Conservation (phyloP, 1,284 basidiomycete genomes). For the Ceratobasidium sp. region DNA sequence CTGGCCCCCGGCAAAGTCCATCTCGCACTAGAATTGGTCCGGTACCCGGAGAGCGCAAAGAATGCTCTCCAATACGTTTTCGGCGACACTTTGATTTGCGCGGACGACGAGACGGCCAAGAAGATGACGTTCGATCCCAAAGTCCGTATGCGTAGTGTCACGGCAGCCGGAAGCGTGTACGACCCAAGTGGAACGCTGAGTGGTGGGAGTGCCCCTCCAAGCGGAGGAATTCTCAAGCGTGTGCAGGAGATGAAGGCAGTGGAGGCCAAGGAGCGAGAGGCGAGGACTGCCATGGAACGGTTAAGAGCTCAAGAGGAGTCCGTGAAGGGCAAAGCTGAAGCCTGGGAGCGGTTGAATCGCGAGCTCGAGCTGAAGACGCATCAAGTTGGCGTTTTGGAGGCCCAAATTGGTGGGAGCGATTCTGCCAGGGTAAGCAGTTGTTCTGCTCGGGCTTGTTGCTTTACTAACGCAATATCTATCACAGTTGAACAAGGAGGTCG, state of each 20-base stretch:
- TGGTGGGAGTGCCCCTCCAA: constrained; percentile 88
- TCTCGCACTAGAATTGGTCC: constrained; percentile 88
- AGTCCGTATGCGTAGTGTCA: constrained; percentile 85
- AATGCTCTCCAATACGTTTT: constrained; percentile 96
- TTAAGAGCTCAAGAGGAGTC: constrained; percentile 60
- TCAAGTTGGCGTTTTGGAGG: constrained; percentile 84
- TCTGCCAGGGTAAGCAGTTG: constrained; percentile 78
- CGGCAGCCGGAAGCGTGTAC: constrained; percentile 95
- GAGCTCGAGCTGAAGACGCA: constrained; percentile 93
- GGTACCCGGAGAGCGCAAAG: constrained; percentile 86
- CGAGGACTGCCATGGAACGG: constrained; percentile 63
- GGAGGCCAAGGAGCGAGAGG: constrained; percentile 66
- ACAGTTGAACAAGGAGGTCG: constrained; percentile 87
- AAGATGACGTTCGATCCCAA: constrained; percentile 88
- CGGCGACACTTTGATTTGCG: constrained; percentile 92
- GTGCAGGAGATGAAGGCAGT: constrained; percentile 85
- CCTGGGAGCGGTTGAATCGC: constrained; percentile 75
- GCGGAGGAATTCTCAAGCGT: constrained; percentile 82
- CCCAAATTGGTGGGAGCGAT: constrained; percentile 90
- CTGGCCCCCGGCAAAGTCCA: constrained; percentile 88
- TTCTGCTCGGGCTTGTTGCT: constrained; percentile 10
- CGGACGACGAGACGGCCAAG: constrained; percentile 90
- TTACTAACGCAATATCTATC: not conserved
- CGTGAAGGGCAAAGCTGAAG: constrained; percentile 68
- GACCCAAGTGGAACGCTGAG: constrained; percentile 95